phyloP scores from a whole-genome alignment of 2,329 filamentous ascomycete species.

The Dothiorella sarmentorum region DNA sequence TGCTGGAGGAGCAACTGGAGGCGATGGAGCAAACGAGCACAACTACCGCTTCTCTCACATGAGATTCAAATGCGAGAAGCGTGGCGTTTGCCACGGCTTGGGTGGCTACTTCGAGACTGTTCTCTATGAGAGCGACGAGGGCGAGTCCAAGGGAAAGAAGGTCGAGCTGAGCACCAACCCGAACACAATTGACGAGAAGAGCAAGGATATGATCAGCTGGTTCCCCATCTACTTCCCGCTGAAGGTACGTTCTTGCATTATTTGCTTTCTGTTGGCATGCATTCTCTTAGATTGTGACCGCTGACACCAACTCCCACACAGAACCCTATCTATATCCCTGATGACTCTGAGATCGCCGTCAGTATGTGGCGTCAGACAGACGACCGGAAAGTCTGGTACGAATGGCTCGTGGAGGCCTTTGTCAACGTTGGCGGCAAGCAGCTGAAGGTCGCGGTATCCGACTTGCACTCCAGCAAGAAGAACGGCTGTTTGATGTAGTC shows the following conservation, averaged over 20 bases:
- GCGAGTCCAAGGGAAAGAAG: slow-evolving; percentile 50
- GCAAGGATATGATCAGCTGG: slow-evolving; percentile 98
- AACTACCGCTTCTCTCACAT: slow-evolving; percentile 78
- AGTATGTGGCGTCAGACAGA: slow-evolving; percentile 97
- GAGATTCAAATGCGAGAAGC: slow-evolving; percentile 71
- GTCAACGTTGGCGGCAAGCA: slow-evolving; percentile 24
- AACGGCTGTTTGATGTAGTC: slow-evolving; percentile 39
- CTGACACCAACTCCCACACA: slow-evolving; percentile 35
- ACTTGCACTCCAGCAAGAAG: slow-evolving; percentile 37
- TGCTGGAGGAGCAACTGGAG: slow-evolving; percentile 69
- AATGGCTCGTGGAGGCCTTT: slow-evolving; percentile 91
- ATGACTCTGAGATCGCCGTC: slow-evolving; percentile 78
- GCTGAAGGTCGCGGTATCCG: slow-evolving; percentile 26
- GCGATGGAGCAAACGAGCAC: slow-evolving; percentile 83
- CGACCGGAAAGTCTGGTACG: slow-evolving; percentile 95
- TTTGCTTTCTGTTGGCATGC: background rate
- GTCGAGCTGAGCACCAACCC: slow-evolving; percentile 92
- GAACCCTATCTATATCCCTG: slow-evolving; percentile 82
- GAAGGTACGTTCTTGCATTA: slow-evolving; percentile 59
- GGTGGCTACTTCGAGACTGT: slow-evolving; percentile 96
- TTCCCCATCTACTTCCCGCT: slow-evolving; percentile 98
- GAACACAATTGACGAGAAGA: slow-evolving; percentile 86
- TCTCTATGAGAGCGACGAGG: slow-evolving; percentile 64
- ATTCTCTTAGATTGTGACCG: background rate
- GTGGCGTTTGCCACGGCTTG: slow-evolving; percentile 84